Base-by-base conservation (phyloP, 169 alveolate species). In the Perkinsus marinus region DNA sequence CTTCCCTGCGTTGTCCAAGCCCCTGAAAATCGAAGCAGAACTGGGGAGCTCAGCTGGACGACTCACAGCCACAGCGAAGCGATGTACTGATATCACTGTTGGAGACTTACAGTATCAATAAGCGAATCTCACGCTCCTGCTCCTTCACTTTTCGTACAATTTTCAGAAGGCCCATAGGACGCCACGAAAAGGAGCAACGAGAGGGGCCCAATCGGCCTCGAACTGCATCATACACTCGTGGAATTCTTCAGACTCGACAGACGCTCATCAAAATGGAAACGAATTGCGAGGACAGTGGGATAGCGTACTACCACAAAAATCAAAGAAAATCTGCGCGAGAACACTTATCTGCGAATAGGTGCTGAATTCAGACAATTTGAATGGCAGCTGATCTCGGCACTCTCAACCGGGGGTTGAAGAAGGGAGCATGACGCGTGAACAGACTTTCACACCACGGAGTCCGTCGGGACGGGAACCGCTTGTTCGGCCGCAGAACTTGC, bases 1-100 rank as follows among this genome's bases (percentile, higher is more conserved):
- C 94, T 98, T 98, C 79, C 99, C 99, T 43, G 99, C 98, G 92
- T 97, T 97, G 91, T 98, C 99, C 90, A 97, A 94, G 13, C 99
- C 99, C 46, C 95, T 93, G 91, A 26, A 36, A 16, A 39, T 47
- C 91, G n/a, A 90, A 39, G 34, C 41, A 36, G 0, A 46, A 39
- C 16, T 30, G 69, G 37, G 17, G 90, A 37, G 10, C 9, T 90
- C 39, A 7, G 17, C 69, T 7, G 26, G 37, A n/a, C n/a, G n/a
- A n/a, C n/a, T n/a, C n/a, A n/a, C n/a, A n/a, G n/a, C n/a, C n/a
- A n/a, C n/a, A n/a, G n/a, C n/a, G n/a, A n/a, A n/a, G n/a, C n/a
- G n/a, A n/a, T n/a, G n/a, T n/a, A n/a, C n/a, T n/a, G n/a, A n/a
- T n/a, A n/a, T n/a, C n/a, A n/a, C n/a, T n/a, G n/a, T n/a, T 9